phyloP scores from a whole-genome alignment of 495 filamentous ascomycete genomes.

The Durotheca rogersii region DNA sequence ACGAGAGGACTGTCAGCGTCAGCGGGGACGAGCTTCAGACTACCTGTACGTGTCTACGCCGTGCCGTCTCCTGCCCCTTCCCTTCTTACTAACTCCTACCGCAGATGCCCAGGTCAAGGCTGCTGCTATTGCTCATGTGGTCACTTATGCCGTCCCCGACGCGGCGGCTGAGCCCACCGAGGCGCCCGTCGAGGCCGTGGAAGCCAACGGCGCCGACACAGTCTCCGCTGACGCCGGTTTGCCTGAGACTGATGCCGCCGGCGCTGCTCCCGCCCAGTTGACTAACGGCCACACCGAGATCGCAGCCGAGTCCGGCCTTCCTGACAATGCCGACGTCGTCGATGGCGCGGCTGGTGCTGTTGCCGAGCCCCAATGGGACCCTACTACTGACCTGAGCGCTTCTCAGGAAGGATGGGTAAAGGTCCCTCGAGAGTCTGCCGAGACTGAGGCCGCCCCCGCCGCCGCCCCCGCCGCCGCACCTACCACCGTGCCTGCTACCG shows the following conservation, averaged over 20 bases:
- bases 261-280: conserved; percentile 40
- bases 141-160: conserved; percentile 43
- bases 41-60: conserved; percentile 64
- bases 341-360: conserved; percentile 66
- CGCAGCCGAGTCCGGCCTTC: conserved; percentile 38
- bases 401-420: conserved; percentile 70
- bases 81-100: conserved; percentile 31
- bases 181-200: conserved; percentile 44
- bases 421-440: conserved; percentile 68
- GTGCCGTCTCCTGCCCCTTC: neutral
- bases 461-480: conserved; percentile 63
- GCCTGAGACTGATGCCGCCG: conserved; percentile 61
- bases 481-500: too few relatives aligned
- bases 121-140: conserved; percentile 53
- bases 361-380: conserved; percentile 69
- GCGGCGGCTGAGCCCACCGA: conserved; percentile 36
- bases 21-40: conserved; percentile 63
- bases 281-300: conserved; percentile 54
- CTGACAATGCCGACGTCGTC: conserved; percentile 57
- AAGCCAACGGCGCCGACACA: conserved; percentile 63
- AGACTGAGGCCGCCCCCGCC: conserved; percentile 68
- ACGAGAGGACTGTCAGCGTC: conserved; percentile 68
- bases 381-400: conserved; percentile 51
- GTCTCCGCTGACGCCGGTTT: conserved; percentile 74
- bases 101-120: conserved; percentile 71